Conservation (phyloP, 164 flowering plant genomes). For the Annona cherimola region DNA sequence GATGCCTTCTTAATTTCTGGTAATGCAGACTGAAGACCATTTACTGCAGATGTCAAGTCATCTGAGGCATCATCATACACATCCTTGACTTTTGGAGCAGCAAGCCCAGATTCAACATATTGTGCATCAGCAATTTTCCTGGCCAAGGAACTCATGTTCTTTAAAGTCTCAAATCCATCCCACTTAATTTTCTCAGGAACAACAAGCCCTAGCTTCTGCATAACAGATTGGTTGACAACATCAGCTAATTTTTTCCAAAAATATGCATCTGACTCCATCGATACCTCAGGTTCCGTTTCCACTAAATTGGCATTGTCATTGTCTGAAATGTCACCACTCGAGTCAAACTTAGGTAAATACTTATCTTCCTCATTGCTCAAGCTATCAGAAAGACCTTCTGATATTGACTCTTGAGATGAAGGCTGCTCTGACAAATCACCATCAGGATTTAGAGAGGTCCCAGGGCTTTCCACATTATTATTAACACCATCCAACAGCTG, state of each 20-base stretch:
- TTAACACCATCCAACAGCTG: slow-evolving; percentile 11
- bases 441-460: slow-evolving; percentile 7
- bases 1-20: slow-evolving; percentile 74
- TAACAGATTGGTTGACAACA: slow-evolving; percentile 50
- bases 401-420: slow-evolving; percentile 7
- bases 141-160: slow-evolving; percentile 54
- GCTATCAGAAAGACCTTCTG: slow-evolving; percentile 22
- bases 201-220: slow-evolving; percentile 67
- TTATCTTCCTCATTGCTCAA: slow-evolving; percentile 11
- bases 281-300: slow-evolving; percentile 22
- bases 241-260: slow-evolving; percentile 70
- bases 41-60: slow-evolving; percentile 17
- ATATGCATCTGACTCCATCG: slow-evolving; percentile 35
- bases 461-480: slow-evolving; percentile 12
- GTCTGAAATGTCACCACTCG: slow-evolving; percentile 9
- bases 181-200: slow-evolving; percentile 62
- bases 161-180: slow-evolving; percentile 68
- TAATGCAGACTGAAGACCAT: slow-evolving; percentile 42
- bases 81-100: slow-evolving; percentile 41
- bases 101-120: slow-evolving; percentile 90
- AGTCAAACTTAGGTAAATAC: slow-evolving; percentile 3
- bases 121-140: slow-evolving; percentile 59
- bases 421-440: slow-evolving; percentile 7
- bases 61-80: slow-evolving; percentile 18
- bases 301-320: slow-evolving; percentile 10